Evolutionary conservation across 805 yeast genomes (phyloP).

Genomic region (Jamesozyma rosinii): DNA sequence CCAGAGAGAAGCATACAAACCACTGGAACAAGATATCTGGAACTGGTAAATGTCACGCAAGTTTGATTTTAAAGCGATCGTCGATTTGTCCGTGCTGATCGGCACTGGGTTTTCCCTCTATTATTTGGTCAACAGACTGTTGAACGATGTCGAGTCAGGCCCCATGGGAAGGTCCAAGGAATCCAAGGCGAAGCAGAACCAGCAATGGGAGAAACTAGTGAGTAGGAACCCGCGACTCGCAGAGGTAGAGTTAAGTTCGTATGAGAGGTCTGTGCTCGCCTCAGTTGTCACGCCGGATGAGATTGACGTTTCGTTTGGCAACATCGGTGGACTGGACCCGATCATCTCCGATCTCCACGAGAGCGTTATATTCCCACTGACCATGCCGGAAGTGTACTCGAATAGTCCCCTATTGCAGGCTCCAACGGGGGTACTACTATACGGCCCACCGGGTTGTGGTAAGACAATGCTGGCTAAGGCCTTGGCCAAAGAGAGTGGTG

Average conservation of each 20-base stretch:
- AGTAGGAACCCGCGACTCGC: conserved; percentile 49
- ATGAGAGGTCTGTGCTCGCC: conserved; percentile 70
- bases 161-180: conserved; percentile 42
- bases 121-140: conserved; percentile 42
- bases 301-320: conserved; percentile 62
- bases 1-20: too few relatives aligned
- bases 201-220: conserved; percentile 49
- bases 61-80: conserved; percentile 33
- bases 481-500: conserved; percentile 82
- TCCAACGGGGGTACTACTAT: conserved; percentile 85
- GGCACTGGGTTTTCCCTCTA: conserved; percentile 67
- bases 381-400: conserved; percentile 62
- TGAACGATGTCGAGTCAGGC: conserved; percentile 37
- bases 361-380: conserved; percentile 78
- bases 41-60: conserved; percentile 26
- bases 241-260: conserved; percentile 45
- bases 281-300: conserved; percentile 80
- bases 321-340: conserved; percentile 80
- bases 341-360: conserved; percentile 82
- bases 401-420: conserved; percentile 72
- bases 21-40: too few relatives aligned
- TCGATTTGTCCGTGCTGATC: conserved; percentile 42
- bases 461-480: conserved; percentile 97
- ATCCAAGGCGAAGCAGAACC: conserved; percentile 50
- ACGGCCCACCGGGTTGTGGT: conserved; percentile 98